These are phyloP conservation scores for Nectriaceae sp. DNA, from an alignment of 2,329 filamentous ascomycete genomes.

Conservation along the genomic window DNA sequence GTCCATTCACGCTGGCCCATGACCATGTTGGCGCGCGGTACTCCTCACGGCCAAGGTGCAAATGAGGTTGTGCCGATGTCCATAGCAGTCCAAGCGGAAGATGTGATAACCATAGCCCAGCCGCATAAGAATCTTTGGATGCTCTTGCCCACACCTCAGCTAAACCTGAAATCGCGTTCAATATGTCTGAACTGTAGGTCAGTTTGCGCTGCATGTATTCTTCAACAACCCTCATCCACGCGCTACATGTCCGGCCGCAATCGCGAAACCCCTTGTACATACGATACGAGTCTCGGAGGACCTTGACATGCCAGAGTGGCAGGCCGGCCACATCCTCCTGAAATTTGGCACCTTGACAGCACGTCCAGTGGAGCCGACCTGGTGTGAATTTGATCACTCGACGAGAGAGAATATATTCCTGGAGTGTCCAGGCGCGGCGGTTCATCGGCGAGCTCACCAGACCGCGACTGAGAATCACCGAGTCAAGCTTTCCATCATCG, in stretches of 20 bases:
- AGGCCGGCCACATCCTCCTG: no score
- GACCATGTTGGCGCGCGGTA: background rate
- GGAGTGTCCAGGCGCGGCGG: constrained; percentile 11
- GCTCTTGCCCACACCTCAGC: background rate
- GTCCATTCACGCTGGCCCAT: background rate
- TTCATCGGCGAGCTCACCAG: constrained; percentile 4
- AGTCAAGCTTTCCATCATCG: background rate
- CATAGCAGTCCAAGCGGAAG: background rate
- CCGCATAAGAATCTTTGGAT: background rate
- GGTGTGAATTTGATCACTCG: constrained; percentile 3
- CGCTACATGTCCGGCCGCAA: no score
- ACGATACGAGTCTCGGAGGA: no score
- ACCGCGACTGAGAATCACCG: background rate
- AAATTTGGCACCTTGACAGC: background rate
- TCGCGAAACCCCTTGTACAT: no score
- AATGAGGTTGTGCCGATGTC: background rate
- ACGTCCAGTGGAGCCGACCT: background rate
- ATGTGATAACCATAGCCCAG: background rate
- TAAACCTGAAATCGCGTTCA: background rate
- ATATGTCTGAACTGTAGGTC: background rate
- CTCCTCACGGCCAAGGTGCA: background rate
- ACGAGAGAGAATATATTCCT: constrained; percentile 10
- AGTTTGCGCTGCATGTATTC: no score
- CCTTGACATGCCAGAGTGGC: no score
- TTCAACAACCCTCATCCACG: no score